phyloP scores from a whole-genome alignment of 2,329 filamentous ascomycete genomes.

The Microdochium nivale region DNA sequence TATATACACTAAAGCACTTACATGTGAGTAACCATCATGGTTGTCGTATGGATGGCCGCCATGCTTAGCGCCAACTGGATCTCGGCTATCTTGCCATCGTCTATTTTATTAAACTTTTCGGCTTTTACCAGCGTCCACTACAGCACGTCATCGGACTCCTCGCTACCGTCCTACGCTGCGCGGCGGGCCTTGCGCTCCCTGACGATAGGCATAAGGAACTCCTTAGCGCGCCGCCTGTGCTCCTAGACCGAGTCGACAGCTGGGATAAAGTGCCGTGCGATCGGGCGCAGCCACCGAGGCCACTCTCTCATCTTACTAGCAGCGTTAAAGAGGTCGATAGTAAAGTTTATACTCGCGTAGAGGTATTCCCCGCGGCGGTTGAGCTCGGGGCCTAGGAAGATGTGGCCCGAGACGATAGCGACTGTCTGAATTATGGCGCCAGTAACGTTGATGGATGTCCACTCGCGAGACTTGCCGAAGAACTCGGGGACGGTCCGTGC shows the following conservation, averaged over 20 bases:
- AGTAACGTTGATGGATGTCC: slow-evolving; percentile 31
- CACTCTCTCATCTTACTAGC: slow-evolving; percentile 14
- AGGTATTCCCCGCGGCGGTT: slow-evolving; percentile 35
- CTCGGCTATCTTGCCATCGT: slow-evolving; percentile 23
- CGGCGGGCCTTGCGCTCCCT: slow-evolving; percentile 14
- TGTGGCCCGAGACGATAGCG: slow-evolving; percentile 33
- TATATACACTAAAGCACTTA: slow-evolving; percentile 11
- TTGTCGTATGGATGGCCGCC: slow-evolving; percentile 41
- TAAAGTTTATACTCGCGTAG: slow-evolving; percentile 37
- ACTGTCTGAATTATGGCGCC: slow-evolving; percentile 33
- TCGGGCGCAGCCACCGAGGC: slow-evolving; percentile 20
- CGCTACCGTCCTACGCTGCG: slow-evolving; percentile 6
- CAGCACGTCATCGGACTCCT: slow-evolving; percentile 32
- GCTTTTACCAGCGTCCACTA: slow-evolving; percentile 34
- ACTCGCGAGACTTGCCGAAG: slow-evolving; percentile 27
- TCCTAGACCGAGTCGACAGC: slow-evolving; percentile 22
- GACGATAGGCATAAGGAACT: slow-evolving; percentile 27
- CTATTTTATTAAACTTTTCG: slow-evolving; percentile 16
- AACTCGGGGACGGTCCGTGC: slow-evolving; percentile 20
- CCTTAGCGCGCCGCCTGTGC: slow-evolving; percentile 21
- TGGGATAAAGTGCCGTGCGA: slow-evolving; percentile 21
- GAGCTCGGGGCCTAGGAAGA: slow-evolving; percentile 38
- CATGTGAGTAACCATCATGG: slow-evolving; percentile 29
- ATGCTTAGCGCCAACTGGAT: slow-evolving; percentile 33
- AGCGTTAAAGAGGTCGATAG: slow-evolving; percentile 29